phyloP scores from a whole-genome alignment of 2,329 filamentous ascomycete genomes.

The Neofusicoccum parvum region DNA sequence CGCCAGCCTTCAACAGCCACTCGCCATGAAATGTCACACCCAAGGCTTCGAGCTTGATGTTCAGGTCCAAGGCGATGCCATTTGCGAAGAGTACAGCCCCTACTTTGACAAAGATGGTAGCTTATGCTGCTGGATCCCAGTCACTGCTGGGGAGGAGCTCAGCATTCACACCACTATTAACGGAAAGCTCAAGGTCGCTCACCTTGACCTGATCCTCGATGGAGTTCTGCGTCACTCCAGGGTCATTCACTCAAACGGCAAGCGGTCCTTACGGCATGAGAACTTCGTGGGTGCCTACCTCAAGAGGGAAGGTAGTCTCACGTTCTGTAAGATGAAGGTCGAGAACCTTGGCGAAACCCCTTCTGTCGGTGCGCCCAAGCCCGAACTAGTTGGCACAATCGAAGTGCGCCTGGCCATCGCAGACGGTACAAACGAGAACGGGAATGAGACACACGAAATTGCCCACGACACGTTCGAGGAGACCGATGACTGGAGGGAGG shows the following conservation, averaged over 20 bases:
- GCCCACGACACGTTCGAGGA: neutral
- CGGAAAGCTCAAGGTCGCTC: constrained; percentile 34
- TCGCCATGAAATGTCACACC: neutral
- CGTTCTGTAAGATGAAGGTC: neutral
- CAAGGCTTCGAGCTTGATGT: neutral
- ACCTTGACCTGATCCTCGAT: constrained; percentile 42
- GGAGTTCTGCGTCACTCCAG: constrained; percentile 34
- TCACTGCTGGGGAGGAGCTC: constrained; percentile 35
- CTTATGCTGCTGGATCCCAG: constrained; percentile 41
- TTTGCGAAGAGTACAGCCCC: constrained; percentile 31
- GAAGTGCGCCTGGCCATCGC: constrained; percentile 33
- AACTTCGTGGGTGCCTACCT: constrained; percentile 7
- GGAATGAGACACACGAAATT: neutral
- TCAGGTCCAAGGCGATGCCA: neutral
- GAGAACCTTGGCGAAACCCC: neutral
- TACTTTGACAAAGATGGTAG: constrained; percentile 26
- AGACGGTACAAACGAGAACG: neutral
- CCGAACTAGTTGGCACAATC: constrained; percentile 31
- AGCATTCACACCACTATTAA: constrained; percentile 34
- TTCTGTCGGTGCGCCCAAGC: neutral
- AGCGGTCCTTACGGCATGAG: constrained; percentile 22
- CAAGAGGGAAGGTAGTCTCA: neutral
- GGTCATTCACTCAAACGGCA: constrained; percentile 3
- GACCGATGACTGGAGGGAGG: neutral
- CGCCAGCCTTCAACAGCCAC: neutral